A percentile compares a stretch with the other conserved stretches of the same genome.
Evolutionary conservation across 768 basidiomycete species (phyloP).

Genomic region (Scleroderma citrinum): DNA sequence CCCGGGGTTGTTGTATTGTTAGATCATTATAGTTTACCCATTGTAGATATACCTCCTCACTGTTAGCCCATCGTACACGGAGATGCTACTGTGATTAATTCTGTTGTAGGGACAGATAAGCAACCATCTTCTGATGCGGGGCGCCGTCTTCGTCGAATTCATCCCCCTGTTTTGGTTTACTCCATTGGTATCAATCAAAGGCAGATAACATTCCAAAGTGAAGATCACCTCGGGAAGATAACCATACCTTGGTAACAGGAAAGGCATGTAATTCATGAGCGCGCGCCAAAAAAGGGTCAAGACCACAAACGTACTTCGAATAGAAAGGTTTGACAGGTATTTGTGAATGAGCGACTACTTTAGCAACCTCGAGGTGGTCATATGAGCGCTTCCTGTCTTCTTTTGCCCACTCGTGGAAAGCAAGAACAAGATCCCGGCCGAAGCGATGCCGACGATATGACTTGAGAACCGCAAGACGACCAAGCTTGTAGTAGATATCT

Average conservation of each 20-base stretch:
- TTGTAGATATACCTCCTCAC: constrained; percentile 27
- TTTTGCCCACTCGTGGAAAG: constrained; percentile 55
- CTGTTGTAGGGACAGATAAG: constrained; percentile 40
- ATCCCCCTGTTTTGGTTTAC: constrained; percentile 42
- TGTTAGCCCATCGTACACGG: constrained; percentile 14
- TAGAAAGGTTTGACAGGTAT: constrained; percentile 67
- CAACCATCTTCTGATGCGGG: constrained; percentile 81
- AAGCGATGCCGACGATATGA: constrained; percentile 58
- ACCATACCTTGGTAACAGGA: constrained; percentile 49
- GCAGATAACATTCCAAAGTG: constrained; percentile 9
- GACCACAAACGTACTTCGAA: constrained; percentile 46
- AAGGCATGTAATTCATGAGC: not conserved
- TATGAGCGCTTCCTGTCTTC: constrained; percentile 29
- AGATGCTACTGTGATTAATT: constrained; percentile 20
- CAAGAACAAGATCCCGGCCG: constrained; percentile 59
- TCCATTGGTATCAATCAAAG: constrained; percentile 18
- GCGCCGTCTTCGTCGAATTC: constrained; percentile 80
- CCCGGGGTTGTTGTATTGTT: constrained; percentile 33
- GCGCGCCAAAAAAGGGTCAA: constrained; percentile 9
- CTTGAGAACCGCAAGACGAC: constrained; percentile 62
- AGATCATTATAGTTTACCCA: constrained; percentile 28
- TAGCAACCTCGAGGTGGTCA: constrained; percentile 23
- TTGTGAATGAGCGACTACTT: constrained; percentile 65
- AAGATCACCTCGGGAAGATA: constrained; percentile 57
- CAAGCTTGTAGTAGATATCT: constrained; percentile 58